Percentiles rank a stretch among this genome's conserved stretches.
Evolutionary conservation across 257 asterid genomes (phyloP).

Genomic region (Nicotiana attenuata): DNA sequence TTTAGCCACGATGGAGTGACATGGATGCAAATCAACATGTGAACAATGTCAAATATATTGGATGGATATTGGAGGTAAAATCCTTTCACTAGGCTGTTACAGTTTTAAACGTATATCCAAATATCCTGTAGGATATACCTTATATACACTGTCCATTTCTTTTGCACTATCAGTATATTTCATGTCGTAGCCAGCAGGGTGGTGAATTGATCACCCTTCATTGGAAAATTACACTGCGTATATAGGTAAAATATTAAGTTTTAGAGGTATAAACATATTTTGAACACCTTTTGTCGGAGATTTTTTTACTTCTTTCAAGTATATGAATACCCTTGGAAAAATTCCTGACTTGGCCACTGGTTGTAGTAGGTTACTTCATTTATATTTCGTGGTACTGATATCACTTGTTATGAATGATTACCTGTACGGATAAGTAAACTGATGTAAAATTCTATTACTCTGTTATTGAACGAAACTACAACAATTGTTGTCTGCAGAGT

Average conservation of each 20-base stretch:
- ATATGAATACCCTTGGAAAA: too few species aligned
- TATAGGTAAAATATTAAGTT: too few species aligned
- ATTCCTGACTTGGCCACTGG: too few species aligned
- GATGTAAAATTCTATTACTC: neutral
- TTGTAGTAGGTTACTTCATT: neutral
- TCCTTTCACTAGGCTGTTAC: neutral
- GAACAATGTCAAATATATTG: conserved; percentile 82
- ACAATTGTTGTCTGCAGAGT: conserved; percentile 38
- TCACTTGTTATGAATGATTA: neutral
- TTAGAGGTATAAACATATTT: too few species aligned
- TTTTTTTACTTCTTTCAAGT: too few species aligned
- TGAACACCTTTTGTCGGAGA: too few species aligned
- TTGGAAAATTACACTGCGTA: too few species aligned
- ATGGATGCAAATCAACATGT: conserved; percentile 94
- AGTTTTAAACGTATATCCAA: neutral
- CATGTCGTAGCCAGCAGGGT: too few species aligned
- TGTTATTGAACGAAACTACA: neutral
- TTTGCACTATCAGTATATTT: too few species aligned
- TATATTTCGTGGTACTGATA: neutral
- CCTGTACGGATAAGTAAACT: neutral
- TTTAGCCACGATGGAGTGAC: conserved; percentile 87
- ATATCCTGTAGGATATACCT: too few species aligned
- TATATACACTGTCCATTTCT: too few species aligned
- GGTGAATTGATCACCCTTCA: too few species aligned
- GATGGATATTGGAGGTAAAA: conserved; percentile 82